phyloP scores from a whole-genome alignment of 441 rosid genomes.

The Erodium chrysanthum region DNA sequence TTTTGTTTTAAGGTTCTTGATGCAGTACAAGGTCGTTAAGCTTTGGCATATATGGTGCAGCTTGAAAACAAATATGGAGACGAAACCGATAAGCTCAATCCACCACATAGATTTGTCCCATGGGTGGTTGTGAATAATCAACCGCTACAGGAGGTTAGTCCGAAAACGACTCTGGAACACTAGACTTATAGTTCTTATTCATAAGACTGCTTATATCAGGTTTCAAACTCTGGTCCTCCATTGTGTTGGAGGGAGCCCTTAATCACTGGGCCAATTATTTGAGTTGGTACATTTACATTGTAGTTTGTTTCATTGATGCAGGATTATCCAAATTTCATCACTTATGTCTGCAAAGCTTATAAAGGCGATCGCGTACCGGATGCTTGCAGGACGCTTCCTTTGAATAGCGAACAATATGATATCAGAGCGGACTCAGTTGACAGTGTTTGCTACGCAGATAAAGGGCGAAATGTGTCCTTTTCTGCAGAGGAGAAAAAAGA shows the following conservation, averaged over 20 bases:
- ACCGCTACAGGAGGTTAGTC: conserved; percentile 21
- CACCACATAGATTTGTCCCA: conserved; percentile 21
- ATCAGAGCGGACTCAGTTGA: not conserved
- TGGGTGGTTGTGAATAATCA: conserved; percentile 23
- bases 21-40: no score
- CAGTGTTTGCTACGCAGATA: conserved; percentile 11
- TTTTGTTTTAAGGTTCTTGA: no score
- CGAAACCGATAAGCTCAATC: conserved; percentile 20
- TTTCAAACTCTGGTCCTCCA: no score
- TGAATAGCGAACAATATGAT: not conserved
- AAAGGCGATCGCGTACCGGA: conserved; percentile 11
- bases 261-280: no score
- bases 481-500: no score
- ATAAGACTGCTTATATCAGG: no score
- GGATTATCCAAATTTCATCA: conserved; percentile 20
- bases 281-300: no score
- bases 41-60: conserved; percentile 3
- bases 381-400: conserved; percentile 9
- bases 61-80: conserved; percentile 17
- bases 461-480: no score
- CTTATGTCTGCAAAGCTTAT: conserved; percentile 23
- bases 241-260: no score
- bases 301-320: not conserved
- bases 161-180: not conserved
- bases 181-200: no score